phyloP scores from a whole-genome alignment of 73 alveolate genomes.

The Tetrahymena elliotti region DNA sequence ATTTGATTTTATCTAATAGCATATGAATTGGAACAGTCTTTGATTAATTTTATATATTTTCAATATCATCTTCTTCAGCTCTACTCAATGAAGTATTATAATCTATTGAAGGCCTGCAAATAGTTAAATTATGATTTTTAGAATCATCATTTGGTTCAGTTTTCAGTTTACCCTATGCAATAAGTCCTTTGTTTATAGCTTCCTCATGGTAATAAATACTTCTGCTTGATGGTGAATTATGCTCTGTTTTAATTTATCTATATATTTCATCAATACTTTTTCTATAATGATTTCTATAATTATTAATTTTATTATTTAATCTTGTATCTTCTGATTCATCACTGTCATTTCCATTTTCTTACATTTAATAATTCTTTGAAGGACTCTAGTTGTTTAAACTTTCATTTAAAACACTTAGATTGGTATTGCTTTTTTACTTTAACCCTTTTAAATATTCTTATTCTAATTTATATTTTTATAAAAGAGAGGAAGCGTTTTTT shows the following conservation, averaged over 20 bases:
- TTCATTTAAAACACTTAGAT: not conserved
- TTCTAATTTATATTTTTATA: not conserved
- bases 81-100: not conserved
- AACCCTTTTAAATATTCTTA: not conserved
- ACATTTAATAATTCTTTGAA: not conserved
- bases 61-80: not conserved
- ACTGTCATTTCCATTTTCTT: not conserved
- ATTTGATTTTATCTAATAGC: not conserved
- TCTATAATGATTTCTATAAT: not conserved
- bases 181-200: not conserved
- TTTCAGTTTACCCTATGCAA: not conserved
- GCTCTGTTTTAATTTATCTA: not conserved
- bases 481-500: not conserved
- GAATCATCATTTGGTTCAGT: not conserved
- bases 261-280: not conserved
- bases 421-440: not conserved
- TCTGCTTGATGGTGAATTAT: not conserved
- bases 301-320: not conserved
- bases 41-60: not conserved
- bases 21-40: not conserved
- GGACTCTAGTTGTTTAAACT: not conserved
- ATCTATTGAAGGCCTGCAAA: not conserved
- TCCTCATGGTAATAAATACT: not conserved
- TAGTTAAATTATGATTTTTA: not conserved
- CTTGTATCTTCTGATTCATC: not conserved